phyloP scores from a whole-genome alignment of 2,329 filamentous ascomycete genomes.

The Fusarium sp. region DNA sequence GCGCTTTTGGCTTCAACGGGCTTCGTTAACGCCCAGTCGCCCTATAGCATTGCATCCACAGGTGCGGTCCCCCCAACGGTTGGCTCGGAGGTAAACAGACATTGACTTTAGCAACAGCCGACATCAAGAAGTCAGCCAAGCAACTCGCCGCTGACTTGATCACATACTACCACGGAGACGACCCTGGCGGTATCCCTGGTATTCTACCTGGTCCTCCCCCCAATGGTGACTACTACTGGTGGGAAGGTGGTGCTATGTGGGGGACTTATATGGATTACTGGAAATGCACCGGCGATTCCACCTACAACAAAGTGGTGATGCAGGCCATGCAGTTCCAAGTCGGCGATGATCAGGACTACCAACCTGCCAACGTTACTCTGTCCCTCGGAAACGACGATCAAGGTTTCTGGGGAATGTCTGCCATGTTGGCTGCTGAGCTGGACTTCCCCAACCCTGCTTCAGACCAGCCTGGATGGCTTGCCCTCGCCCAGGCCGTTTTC shows the following conservation, averaged over 20 bases:
- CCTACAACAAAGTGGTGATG: conserved; percentile 65
- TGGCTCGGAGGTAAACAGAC: neutral
- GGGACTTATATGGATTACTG: conserved; percentile 72
- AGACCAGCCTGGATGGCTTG: conserved; percentile 61
- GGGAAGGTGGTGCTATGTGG: conserved; percentile 72
- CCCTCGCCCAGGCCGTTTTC: conserved; percentile 71
- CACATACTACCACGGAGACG: conserved; percentile 57
- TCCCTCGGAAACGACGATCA: conserved; percentile 72
- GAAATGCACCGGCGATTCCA: conserved; percentile 67
- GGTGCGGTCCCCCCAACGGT: conserved; percentile 23
- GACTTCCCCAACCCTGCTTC: conserved; percentile 64
- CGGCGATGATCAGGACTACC: conserved; percentile 63
- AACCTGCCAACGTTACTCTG: conserved; percentile 62
- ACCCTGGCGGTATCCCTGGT: conserved; percentile 56
- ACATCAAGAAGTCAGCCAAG: conserved; percentile 52
- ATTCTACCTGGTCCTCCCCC: conserved; percentile 59
- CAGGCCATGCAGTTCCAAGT: conserved; percentile 62
- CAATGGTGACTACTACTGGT: conserved; percentile 68
- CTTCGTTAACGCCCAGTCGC: conserved; percentile 36
- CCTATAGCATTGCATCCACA: conserved; percentile 38
- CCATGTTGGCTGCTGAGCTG: conserved; percentile 66
- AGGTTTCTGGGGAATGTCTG: conserved; percentile 73
- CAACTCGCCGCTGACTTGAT: conserved; percentile 56
- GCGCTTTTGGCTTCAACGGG: conserved; percentile 36
- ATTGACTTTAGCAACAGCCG: conserved; percentile 42